Percentiles rank a stretch among this genome's conserved stretches.
Conservation (phyloP, 2,329 filamentous ascomycete genomes). For the Fusarium devonianum region DNA sequence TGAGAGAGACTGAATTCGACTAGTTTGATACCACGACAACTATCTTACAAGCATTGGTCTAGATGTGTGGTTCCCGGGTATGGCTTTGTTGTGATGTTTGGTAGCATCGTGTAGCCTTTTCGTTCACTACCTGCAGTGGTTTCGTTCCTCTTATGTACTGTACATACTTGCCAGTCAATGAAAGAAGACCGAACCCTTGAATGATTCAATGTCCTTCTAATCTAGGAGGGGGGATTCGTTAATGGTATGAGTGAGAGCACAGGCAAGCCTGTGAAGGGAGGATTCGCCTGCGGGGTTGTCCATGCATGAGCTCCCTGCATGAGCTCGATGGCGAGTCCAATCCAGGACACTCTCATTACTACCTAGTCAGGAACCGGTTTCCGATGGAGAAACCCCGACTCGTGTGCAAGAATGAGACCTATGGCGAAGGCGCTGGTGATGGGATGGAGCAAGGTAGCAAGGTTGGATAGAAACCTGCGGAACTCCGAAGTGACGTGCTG, state of each 20-base stretch:
- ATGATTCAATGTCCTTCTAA: too few species aligned
- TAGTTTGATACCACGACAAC: constrained; percentile 13
- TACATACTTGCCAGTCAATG: constrained; percentile 2
- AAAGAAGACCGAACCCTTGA: too few species aligned
- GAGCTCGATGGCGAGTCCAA: not conserved
- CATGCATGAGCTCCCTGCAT: not conserved
- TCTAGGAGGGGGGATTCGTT: not conserved
- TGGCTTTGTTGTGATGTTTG: constrained; percentile 20
- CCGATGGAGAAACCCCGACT: not conserved
- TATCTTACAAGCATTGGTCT: constrained; percentile 12
- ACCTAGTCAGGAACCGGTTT: constrained; percentile 1
- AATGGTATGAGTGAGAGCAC: not conserved
- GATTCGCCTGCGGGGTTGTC: not conserved
- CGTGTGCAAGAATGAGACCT: constrained; percentile 12
- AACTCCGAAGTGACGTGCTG: not conserved
- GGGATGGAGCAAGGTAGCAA: constrained; percentile 16
- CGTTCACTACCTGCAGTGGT: constrained; percentile 18
- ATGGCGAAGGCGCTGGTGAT: constrained; percentile 10
- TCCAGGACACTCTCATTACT: constrained; percentile 1
- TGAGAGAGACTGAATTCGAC: constrained; percentile 13
- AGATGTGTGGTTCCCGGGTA: constrained; percentile 22
- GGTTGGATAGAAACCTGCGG: not conserved
- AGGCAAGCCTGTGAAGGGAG: not conserved
- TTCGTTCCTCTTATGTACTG: constrained; percentile 1
- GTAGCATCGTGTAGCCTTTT: constrained; percentile 37